A percentile compares a stretch with the other conserved stretches of the same genome.
These are phyloP conservation scores for Penicillium subrubescens DNA, from an alignment of 495 filamentous ascomycete genomes.

Conservation along the genomic window DNA sequence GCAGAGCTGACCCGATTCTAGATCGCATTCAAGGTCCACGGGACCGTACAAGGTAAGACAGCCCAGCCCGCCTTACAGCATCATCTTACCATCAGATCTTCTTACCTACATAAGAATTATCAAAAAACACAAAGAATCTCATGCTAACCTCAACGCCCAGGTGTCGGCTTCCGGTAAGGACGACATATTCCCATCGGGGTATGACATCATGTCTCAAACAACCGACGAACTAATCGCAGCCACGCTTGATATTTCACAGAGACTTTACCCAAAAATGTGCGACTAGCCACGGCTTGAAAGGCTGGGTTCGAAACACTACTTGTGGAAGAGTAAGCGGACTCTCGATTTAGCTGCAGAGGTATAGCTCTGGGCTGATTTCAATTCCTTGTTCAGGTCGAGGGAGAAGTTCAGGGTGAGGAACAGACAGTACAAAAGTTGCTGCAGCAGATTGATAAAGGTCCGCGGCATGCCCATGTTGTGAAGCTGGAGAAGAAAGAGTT, in stretches of 20 bases:
- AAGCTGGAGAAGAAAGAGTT: constrained; percentile 70
- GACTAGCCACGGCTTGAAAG: constrained; percentile 63
- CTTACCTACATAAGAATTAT: not conserved
- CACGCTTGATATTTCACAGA: constrained; percentile 38
- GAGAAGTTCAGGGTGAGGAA: not conserved
- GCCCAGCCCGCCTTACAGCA: not conserved
- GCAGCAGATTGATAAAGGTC: constrained; percentile 75
- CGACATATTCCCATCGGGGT: not conserved
- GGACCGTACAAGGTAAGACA: constrained; percentile 53
- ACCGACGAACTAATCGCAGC: constrained; percentile 1
- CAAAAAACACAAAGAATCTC: not conserved
- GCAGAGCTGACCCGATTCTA: constrained; percentile 18
- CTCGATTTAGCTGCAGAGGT: constrained; percentile 1
- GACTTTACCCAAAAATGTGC: constrained; percentile 74
- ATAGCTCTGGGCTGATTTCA: constrained; percentile 1
- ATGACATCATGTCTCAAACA: constrained; percentile 25
- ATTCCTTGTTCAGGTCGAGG: constrained; percentile 57
- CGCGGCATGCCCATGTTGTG: constrained; percentile 65
- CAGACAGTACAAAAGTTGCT: constrained; percentile 62
- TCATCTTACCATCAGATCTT: not conserved
- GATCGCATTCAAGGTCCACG: constrained; percentile 56
- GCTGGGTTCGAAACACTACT: constrained; percentile 76
- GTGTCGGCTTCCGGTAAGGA: constrained; percentile 71
- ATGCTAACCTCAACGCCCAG: constrained; percentile 37
- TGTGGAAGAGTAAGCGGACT: constrained; percentile 61